Evolutionary conservation across 306 rosid species (phyloP).

Genomic region (Lathyrus oleraceus): DNA sequence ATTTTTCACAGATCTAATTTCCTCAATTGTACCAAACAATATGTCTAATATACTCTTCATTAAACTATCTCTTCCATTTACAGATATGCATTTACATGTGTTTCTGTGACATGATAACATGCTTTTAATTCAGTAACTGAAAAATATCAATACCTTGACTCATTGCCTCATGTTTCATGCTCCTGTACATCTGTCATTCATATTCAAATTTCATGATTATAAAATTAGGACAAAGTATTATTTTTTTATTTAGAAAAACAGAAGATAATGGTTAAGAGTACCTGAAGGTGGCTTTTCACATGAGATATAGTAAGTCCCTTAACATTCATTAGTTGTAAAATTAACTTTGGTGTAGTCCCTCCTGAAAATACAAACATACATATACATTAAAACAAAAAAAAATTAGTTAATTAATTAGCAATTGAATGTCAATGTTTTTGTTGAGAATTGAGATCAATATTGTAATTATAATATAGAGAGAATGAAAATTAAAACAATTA

Average conservation of each 20-base stretch:
- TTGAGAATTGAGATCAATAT: background rate
- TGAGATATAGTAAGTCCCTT: slow-evolving; percentile 77
- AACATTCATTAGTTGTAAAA: slow-evolving; percentile 75
- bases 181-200: slow-evolving; percentile 81
- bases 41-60: slow-evolving; percentile 33
- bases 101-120: slow-evolving; percentile 19
- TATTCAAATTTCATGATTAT: slow-evolving; percentile 9
- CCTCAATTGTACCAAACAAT: slow-evolving; percentile 46
- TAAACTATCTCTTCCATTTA: slow-evolving; percentile 27
- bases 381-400: slow-evolving; percentile 13
- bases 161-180: slow-evolving; percentile 66
- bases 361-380: slow-evolving; percentile 46
- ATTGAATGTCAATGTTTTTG: too few species aligned
- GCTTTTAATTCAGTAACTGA: slow-evolving; percentile 28
- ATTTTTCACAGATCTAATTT: slow-evolving; percentile 30
- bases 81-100: background rate
- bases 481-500: background rate
- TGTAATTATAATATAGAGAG: background rate
- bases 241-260: background rate
- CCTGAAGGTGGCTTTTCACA: slow-evolving; percentile 98
- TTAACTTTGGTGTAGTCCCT: slow-evolving; percentile 91
- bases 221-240: background rate
- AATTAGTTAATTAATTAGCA: too few species aligned
- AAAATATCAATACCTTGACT: slow-evolving; percentile 55
- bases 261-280: slow-evolving; percentile 28